These are phyloP conservation scores for Diphasiastrum complanatum DNA, from an alignment of 83 land plant species.

Conservation along the genomic window DNA sequence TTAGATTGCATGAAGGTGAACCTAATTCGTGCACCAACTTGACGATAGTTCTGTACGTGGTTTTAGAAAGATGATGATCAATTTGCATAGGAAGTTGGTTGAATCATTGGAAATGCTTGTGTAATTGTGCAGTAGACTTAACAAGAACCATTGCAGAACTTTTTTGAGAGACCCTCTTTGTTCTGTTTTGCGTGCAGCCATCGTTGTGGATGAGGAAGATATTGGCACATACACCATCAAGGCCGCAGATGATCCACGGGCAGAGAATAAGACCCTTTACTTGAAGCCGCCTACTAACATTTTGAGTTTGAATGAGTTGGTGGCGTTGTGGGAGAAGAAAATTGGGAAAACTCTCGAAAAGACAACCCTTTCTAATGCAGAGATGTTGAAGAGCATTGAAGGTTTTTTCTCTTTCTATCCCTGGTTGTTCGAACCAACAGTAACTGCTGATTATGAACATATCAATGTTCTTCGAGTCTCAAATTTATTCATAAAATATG, in stretches of 20 bases:
- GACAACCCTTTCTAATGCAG: slow-evolving; percentile 36
- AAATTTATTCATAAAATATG: not conserved
- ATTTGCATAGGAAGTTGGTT: too few species aligned
- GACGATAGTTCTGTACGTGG: too few species aligned
- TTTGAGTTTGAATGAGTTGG: slow-evolving; percentile 46
- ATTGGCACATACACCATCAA: slow-evolving; percentile 55
- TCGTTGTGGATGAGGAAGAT: slow-evolving; percentile 51
- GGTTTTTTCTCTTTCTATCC: slow-evolving; percentile 24
- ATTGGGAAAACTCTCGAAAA: slow-evolving; percentile 47
- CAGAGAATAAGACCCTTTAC: slow-evolving; percentile 47
- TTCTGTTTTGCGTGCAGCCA: slow-evolving; percentile 35
- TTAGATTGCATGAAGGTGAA: too few species aligned
- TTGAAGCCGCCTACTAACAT: slow-evolving; percentile 52
- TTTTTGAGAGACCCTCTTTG: too few species aligned
- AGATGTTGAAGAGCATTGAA: slow-evolving; percentile 41
- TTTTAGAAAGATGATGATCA: too few species aligned
- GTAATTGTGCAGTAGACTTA: too few species aligned
- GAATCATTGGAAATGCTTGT: too few species aligned
- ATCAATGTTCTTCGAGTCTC: not conserved
- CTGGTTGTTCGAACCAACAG: not conserved
- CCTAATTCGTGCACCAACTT: too few species aligned
- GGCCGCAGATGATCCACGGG: slow-evolving; percentile 52
- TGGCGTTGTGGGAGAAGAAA: slow-evolving; percentile 47
- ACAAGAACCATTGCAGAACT: too few species aligned
- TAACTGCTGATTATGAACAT: not conserved